Percentiles rank a stretch among this genome's conserved stretches.
These are phyloP conservation scores for Murraya koenigii DNA, from an alignment of 345 rosid species.

Conservation along the genomic window DNA sequence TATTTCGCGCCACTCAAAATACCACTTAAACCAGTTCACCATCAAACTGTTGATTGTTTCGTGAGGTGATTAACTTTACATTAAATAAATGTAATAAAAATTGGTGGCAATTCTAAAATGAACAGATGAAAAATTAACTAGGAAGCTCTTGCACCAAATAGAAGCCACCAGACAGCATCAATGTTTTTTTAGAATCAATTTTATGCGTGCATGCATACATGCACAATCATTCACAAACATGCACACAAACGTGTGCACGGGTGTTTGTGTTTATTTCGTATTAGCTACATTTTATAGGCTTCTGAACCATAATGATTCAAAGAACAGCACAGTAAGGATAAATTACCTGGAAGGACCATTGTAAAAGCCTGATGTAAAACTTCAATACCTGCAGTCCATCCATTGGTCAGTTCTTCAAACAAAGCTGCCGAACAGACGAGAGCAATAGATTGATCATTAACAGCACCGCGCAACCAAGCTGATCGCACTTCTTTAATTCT, in stretches of 20 bases:
- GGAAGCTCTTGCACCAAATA: background rate
- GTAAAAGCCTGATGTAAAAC: constrained; percentile 60
- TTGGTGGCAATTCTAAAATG: background rate
- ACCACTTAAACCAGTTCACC: background rate
- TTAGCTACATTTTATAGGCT: background rate
- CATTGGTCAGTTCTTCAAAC: constrained; percentile 81
- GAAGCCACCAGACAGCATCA: background rate
- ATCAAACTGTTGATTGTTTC: background rate
- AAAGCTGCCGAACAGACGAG: constrained; percentile 74
- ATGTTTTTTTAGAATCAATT: background rate
- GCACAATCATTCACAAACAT: background rate
- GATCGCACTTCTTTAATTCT: constrained; percentile 51
- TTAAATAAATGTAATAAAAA: background rate
- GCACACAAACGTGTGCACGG: background rate
- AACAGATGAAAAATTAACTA: background rate
- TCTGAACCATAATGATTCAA: background rate
- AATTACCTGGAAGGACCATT: constrained; percentile 87
- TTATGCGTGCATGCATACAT: background rate
- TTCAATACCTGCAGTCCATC: constrained; percentile 59
- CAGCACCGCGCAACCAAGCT: constrained; percentile 66
- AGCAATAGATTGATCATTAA: constrained; percentile 74
- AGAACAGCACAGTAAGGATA: background rate
- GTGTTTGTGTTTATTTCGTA: background rate
- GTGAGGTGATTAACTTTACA: background rate
- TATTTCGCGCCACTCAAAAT: background rate